Base-by-base conservation (phyloP, 2,329 filamentous ascomycete species). In the Penicillium sp. region DNA sequence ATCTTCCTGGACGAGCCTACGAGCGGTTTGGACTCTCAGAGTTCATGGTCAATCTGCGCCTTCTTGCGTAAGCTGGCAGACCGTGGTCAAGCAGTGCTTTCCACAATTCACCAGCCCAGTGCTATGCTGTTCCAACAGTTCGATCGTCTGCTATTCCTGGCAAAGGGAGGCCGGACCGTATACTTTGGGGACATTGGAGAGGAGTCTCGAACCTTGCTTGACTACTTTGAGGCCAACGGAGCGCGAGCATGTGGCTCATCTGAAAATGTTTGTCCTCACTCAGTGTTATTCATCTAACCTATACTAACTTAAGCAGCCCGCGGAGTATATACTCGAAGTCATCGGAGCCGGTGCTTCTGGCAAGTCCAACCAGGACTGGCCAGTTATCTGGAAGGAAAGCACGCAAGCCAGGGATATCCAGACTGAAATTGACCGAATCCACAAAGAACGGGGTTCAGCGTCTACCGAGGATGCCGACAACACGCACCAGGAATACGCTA, bases 41-140 rank as follows among this genome's bases (percentile, higher is more conserved):
- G 91, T 4, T 93, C 92, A 0, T 97, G 91, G 92, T 90, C 91
- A 63, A 96, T 97, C 72, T 84, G 91, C 50, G 88, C 91, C 69
- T 86, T 97, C n/a, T 83, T 97, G 47, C 89, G 94, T 76, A 96
- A 95, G 79, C 83, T 97, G 23, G 91, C 92, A 70, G 91, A 94
- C 76, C 90, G 87, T 65, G 93, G 93, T 13, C 91, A 95, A 75
- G 92, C 93, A 54, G 90, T 97, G 74, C 86, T 97, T 11, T 96
- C 92, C 77, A 97, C 93, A 0, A 97, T 97, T 65, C 93, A 97
- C 76, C 93, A 97, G 75, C 93, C 93, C 13, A 94, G 91, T n/a
- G 92, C 92, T 41, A 91, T 96, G 82, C 83, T 97, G 53, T 96
- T 97, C 80, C 91, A 96, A 75, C 88, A 92, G 62, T 97, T 89